Percentiles rank a stretch among this genome's conserved stretches.
Conservation (phyloP, 1,284 basidiomycete species). For the Chiua sp. region DNA sequence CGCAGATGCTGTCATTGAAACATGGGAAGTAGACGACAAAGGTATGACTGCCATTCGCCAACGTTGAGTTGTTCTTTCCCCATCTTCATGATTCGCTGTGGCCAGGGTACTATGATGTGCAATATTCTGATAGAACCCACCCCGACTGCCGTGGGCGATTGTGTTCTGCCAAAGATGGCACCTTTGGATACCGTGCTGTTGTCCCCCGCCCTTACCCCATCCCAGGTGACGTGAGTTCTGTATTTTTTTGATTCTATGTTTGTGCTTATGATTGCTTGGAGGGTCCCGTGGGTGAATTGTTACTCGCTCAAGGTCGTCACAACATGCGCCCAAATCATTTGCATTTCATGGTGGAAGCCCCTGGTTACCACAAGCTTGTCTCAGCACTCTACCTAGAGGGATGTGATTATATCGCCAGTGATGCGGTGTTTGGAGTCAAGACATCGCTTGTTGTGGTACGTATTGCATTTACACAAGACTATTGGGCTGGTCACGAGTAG, state of each 20-base stretch:
- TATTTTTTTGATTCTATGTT: background rate
- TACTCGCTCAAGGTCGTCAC: constrained; percentile 68
- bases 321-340: constrained; percentile 82
- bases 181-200: constrained; percentile 76
- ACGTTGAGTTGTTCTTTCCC: background rate
- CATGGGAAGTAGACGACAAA: constrained; percentile 85
- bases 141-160: constrained; percentile 84
- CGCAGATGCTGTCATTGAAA: constrained; percentile 71
- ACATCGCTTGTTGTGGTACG: constrained; percentile 60
- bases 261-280: constrained; percentile 26
- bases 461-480: constrained; percentile 31
- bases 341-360: constrained; percentile 73
- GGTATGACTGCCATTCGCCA: constrained; percentile 43
- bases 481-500: constrained; percentile 1
- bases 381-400: constrained; percentile 81
- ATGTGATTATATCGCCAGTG: constrained; percentile 69
- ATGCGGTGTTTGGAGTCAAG: constrained; percentile 83
- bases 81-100: constrained; percentile 2
- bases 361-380: constrained; percentile 73
- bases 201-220: constrained; percentile 84
- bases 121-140: constrained; percentile 63
- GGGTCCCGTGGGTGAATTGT: constrained; percentile 76
- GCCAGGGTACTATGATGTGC: constrained; percentile 61
- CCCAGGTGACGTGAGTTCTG: constrained; percentile 64
- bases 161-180: constrained; percentile 65